Conservation (phyloP, 495 filamentous ascomycete species). For the Acidiella bohemica region DNA sequence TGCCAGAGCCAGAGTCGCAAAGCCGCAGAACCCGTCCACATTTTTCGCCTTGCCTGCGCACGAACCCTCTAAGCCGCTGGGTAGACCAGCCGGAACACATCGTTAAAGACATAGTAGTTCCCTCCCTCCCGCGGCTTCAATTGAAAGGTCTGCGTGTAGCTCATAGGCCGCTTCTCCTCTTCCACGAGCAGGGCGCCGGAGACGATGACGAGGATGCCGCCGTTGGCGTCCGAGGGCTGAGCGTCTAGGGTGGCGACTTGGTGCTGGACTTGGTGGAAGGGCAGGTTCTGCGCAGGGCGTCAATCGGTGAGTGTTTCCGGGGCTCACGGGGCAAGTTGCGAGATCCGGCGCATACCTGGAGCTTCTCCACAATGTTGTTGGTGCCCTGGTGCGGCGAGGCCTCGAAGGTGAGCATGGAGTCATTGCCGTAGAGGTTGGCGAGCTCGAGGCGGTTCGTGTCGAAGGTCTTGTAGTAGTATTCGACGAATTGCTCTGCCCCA, state of each 20-base stretch:
- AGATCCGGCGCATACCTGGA: slow-evolving; percentile 42
- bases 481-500: slow-evolving; percentile 66
- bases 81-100: slow-evolving; percentile 79
- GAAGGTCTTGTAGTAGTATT: slow-evolving; percentile 82
- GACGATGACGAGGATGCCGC: slow-evolving; percentile 67
- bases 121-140: slow-evolving; percentile 53
- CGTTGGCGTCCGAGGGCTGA: slow-evolving; percentile 48
- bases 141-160: slow-evolving; percentile 76
- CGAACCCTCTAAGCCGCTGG: slow-evolving; percentile 3
- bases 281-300: slow-evolving; percentile 46
- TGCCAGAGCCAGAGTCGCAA: no score
- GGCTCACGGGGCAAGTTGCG: no score
- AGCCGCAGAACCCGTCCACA: no score
- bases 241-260: slow-evolving; percentile 54
- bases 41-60: no score
- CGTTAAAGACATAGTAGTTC: slow-evolving; percentile 77
- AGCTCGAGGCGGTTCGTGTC: slow-evolving; percentile 51
- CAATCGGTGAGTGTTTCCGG: background rate
- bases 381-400: slow-evolving; percentile 43
- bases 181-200: slow-evolving; percentile 79
- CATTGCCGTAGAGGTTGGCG: slow-evolving; percentile 61
- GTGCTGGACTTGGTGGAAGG: slow-evolving; percentile 69
- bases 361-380: slow-evolving; percentile 56
- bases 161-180: slow-evolving; percentile 65
- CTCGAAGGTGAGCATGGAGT: slow-evolving; percentile 94